Conservation (phyloP, 768 basidiomycete species). For the Tubosaeta sp. region DNA sequence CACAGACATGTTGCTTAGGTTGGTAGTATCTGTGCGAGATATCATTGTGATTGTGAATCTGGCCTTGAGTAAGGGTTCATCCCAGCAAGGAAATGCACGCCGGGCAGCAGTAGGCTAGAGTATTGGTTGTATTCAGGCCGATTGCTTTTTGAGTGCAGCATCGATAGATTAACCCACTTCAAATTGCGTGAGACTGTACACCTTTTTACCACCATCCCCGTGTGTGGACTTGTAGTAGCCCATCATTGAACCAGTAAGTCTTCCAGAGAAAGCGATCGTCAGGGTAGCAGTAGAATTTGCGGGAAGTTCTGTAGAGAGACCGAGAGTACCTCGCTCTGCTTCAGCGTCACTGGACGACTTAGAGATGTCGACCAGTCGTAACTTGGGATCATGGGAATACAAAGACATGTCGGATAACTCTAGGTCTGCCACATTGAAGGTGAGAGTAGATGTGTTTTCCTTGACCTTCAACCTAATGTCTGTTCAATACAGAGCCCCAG, state of each 20-base stretch:
- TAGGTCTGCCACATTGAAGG: slow-evolving; percentile 63
- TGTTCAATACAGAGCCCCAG: neutral
- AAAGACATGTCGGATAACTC: slow-evolving; percentile 54
- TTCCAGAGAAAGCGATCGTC: slow-evolving; percentile 62
- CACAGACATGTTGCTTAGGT: slow-evolving; percentile 84
- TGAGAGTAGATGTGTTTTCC: slow-evolving; percentile 54
- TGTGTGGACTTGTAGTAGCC: slow-evolving; percentile 77
- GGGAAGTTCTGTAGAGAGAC: slow-evolving; percentile 54
- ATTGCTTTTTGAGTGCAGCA: neutral
- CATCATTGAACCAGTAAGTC: slow-evolving; percentile 68
- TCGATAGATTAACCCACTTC: slow-evolving; percentile 43
- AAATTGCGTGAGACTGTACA: slow-evolving; percentile 86
- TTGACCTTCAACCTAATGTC: slow-evolving; percentile 55
- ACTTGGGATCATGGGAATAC: slow-evolving; percentile 50
- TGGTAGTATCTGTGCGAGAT: slow-evolving; percentile 70
- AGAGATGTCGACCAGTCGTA: slow-evolving; percentile 42
- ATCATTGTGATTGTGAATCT: slow-evolving; percentile 75
- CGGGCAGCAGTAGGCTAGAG: slow-evolving; percentile 79
- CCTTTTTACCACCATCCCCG: slow-evolving; percentile 57
- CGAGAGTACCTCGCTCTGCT: slow-evolving; percentile 62
- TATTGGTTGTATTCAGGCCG: slow-evolving; percentile 1
- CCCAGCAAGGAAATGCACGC: slow-evolving; percentile 85
- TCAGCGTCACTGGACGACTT: slow-evolving; percentile 54
- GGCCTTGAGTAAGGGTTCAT: slow-evolving; percentile 88
- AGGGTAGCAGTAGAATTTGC: slow-evolving; percentile 68